Evolutionary conservation across 2,329 filamentous ascomycete genomes (phyloP).

Genomic region (Ophiostoma sp.): DNA sequence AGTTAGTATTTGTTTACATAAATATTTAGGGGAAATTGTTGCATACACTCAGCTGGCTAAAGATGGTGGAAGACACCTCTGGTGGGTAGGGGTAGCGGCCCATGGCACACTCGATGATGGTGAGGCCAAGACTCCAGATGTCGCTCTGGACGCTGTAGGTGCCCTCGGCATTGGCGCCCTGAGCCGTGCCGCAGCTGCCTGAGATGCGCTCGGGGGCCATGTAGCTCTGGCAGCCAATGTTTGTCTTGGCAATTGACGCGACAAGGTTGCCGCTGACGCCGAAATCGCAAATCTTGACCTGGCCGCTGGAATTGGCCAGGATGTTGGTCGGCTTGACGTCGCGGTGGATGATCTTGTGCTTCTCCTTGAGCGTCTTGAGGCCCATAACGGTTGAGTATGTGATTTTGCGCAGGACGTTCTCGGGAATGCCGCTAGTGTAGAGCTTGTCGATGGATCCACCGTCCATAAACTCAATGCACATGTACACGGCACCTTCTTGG

Average conservation of each 20-base stretch:
- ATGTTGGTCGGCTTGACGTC: conserved; percentile 99
- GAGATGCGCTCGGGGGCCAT: conserved; percentile 97
- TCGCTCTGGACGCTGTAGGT: conserved; percentile 98
- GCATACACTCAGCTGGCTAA: conserved; percentile 92
- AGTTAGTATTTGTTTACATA: neutral
- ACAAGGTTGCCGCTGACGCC: conserved; percentile 95
- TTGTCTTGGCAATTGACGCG: conserved; percentile 95
- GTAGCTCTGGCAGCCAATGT: conserved; percentile 98
- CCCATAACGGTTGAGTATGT: conserved; percentile 86
- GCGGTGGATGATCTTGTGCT: conserved; percentile 98
- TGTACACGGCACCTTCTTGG: conserved; percentile 97
- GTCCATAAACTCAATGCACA: conserved; percentile 99
- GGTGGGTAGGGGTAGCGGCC: conserved; percentile 94
- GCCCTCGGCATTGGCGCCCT: conserved; percentile 64
- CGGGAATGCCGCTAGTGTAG: conserved; percentile 84
- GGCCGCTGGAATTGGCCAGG: conserved; percentile 78
- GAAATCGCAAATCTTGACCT: conserved; percentile 98
- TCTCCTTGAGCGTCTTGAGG: conserved; percentile 87
- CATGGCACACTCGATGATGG: conserved; percentile 92
- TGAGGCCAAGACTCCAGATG: conserved; percentile 92
- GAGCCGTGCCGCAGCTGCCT: conserved; percentile 73
- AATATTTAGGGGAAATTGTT: neutral
- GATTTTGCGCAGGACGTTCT: conserved; percentile 82
- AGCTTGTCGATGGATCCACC: conserved; percentile 96
- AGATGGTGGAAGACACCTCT: conserved; percentile 96